These are phyloP conservation scores for Rhododendron simsii DNA, from an alignment of 148 eudicot genomes.

Conservation along the genomic window DNA sequence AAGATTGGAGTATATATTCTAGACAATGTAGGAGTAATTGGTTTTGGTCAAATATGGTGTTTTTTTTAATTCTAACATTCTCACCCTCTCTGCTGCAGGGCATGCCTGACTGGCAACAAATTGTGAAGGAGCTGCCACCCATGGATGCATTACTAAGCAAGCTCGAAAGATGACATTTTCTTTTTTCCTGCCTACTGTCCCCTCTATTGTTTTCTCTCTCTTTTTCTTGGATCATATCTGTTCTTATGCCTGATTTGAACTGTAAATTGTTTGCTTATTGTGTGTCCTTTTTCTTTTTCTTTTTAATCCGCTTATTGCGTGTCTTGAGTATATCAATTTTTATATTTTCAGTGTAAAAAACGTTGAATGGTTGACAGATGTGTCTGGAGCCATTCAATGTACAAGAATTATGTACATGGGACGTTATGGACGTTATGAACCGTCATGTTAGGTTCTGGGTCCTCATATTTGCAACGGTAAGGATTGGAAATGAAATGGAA, in stretches of 20 bases:
- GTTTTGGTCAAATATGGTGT: background rate
- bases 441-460: background rate
- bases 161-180: constrained; percentile 62
- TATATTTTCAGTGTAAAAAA: background rate
- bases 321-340: background rate
- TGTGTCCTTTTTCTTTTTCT: background rate
- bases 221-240: background rate
- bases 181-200: background rate
- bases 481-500: background rate
- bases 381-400: background rate
- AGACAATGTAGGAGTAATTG: background rate
- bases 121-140: constrained; percentile 72
- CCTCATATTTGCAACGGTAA: background rate
- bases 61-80: background rate
- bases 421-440: background rate
- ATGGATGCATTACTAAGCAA: constrained; percentile 81
- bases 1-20: background rate
- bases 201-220: background rate
- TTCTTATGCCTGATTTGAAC: background rate
- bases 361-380: background rate
- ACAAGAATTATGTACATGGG: background rate
- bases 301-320: no score
- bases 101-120: constrained; percentile 91
- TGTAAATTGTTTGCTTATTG: background rate
- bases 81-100: constrained; percentile 42